Evolutionary conservation across 495 filamentous ascomycete species (phyloP).

Genomic region (Penicillium alfredii): DNA sequence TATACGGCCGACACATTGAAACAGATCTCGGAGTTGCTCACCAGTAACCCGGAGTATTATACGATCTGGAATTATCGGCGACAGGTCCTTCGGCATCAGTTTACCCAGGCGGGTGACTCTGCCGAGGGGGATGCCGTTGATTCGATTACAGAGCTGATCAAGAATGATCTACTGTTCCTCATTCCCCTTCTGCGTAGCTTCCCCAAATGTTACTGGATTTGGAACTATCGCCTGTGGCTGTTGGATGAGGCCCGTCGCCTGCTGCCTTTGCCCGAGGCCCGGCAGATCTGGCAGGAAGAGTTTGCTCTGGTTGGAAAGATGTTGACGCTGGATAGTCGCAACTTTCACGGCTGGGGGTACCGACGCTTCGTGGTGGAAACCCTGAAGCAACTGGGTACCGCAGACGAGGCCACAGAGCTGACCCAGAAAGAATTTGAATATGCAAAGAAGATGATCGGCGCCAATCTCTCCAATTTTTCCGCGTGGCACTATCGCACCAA

Average conservation of each 20-base stretch:
- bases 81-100: slow-evolving; percentile 48
- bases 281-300: slow-evolving; percentile 74
- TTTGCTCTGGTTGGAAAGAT: slow-evolving; percentile 76
- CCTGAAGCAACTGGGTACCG: slow-evolving; percentile 53
- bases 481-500: slow-evolving; percentile 90
- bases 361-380: slow-evolving; percentile 64
- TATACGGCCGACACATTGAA: slow-evolving; percentile 62
- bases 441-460: slow-evolving; percentile 77
- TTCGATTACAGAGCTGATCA: slow-evolving; percentile 46
- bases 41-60: slow-evolving; percentile 93
- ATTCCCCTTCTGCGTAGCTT: slow-evolving; percentile 75
- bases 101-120: slow-evolving; percentile 25
- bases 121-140: slow-evolving; percentile 13
- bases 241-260: slow-evolving; percentile 62
- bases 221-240: slow-evolving; percentile 93
- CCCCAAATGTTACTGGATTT: slow-evolving; percentile 99
- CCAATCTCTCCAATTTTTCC: slow-evolving; percentile 88
- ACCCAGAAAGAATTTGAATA: slow-evolving; percentile 80
- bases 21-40: slow-evolving; percentile 74
- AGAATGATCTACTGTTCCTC: slow-evolving; percentile 71
- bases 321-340: slow-evolving; percentile 77
- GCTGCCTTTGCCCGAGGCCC: slow-evolving; percentile 48
- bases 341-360: slow-evolving; percentile 98
- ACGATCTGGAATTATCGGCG: slow-evolving; percentile 96
- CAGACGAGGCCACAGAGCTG: slow-evolving; percentile 47